These are phyloP conservation scores for Ustilago esculenta DNA, from an alignment of 1,284 basidiomycete species.

Conservation along the genomic window DNA sequence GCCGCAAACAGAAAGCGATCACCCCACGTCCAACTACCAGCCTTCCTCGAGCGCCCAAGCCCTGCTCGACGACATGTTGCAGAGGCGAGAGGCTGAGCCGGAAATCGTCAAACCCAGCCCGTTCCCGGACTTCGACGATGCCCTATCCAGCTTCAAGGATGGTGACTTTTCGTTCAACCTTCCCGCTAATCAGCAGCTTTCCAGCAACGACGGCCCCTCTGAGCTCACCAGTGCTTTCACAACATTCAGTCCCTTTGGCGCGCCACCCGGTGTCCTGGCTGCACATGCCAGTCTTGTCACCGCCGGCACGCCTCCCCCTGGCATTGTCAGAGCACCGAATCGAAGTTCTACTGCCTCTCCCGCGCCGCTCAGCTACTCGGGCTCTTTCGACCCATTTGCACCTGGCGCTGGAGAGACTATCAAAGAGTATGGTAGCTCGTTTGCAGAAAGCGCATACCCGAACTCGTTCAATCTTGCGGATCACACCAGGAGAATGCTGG, in stretches of 20 bases:
- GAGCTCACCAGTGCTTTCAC: conserved; percentile 42
- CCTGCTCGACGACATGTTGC: conserved; percentile 82
- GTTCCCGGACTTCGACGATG: conserved; percentile 64
- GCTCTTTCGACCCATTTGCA: conserved; percentile 65
- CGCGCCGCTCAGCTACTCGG: conserved; percentile 55
- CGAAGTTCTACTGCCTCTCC: conserved; percentile 46
- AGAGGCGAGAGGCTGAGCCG: conserved; percentile 79
- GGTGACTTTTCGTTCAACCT: conserved; percentile 65
- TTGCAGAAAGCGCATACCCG: conserved; percentile 27
- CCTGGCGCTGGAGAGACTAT: conserved; percentile 49
- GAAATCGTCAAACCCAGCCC: conserved; percentile 69
- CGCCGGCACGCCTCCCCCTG: conserved; percentile 33
- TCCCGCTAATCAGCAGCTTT: conserved; percentile 32
- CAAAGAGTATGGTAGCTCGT: conserved; percentile 37
- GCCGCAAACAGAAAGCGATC: conserved; percentile 72
- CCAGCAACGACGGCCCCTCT: conserved; percentile 30
- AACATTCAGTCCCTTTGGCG: conserved; percentile 40
- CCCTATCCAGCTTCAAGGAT: conserved; percentile 56
- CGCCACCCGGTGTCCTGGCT: conserved; percentile 37
- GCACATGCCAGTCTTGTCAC: conserved; percentile 29
- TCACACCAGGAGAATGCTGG: conserved; percentile 49
- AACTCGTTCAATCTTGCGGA: conserved; percentile 51
- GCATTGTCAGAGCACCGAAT: conserved; percentile 34
- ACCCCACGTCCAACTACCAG: conserved; percentile 76
- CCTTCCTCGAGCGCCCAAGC: conserved; percentile 85